Conservation (phyloP, 257 asterid genomes). For the Solanum habrochaites region DNA sequence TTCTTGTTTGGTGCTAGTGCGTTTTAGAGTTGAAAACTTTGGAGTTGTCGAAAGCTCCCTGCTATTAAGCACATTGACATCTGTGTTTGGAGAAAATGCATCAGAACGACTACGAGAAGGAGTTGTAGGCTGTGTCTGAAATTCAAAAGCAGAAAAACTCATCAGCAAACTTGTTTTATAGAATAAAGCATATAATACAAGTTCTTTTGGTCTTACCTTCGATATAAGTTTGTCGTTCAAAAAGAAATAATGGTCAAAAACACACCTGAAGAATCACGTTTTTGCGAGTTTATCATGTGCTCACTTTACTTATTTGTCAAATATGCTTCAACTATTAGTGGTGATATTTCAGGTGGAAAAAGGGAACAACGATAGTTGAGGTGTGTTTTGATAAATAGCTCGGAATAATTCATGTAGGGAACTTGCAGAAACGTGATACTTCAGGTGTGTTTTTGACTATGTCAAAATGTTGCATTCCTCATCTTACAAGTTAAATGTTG, state of each 20-base stretch:
- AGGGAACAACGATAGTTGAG: not conserved
- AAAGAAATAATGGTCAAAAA: not conserved
- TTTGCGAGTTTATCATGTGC: not conserved
- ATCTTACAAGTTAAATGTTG: not conserved
- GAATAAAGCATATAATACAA: not conserved
- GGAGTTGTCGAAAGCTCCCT: slow-evolving; percentile 2
- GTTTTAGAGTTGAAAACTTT: slow-evolving; percentile 19
- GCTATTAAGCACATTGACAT: slow-evolving; percentile 2
- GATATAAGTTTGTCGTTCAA: not conserved
- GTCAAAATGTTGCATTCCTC: not conserved
- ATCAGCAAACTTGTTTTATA: not conserved
- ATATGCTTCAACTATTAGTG: not conserved
- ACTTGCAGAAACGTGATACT: not conserved
- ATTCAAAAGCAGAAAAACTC: not conserved
- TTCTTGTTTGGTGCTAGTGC: slow-evolving; percentile 32
- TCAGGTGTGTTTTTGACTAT: not conserved
- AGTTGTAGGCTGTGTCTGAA: slow-evolving; percentile 40
- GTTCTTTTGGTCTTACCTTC: not conserved
- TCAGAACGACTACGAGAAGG: slow-evolving; percentile 29
- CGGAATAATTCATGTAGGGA: not conserved
- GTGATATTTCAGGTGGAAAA: not conserved
- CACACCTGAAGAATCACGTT: not conserved
- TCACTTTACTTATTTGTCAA: no score
- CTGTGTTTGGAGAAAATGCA: slow-evolving; percentile 14
- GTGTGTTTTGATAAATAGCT: not conserved